phyloP scores from a whole-genome alignment of 495 filamentous ascomycete species.

The Podospora anserina region DNA sequence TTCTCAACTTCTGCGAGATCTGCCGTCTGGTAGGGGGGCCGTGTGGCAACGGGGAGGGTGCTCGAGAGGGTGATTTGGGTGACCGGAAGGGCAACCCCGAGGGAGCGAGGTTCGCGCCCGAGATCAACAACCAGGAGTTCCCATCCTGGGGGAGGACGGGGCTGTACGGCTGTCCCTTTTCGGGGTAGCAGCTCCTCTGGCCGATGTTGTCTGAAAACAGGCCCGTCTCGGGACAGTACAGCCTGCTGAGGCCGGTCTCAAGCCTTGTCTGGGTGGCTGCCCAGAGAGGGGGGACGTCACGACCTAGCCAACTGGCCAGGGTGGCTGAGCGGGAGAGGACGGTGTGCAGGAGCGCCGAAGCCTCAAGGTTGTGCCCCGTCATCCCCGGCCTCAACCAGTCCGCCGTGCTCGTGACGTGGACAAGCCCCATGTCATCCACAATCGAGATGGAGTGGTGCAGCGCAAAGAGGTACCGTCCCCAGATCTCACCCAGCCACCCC shows the following conservation, averaged over 20 bases:
- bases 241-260: constrained; percentile 25
- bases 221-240: constrained; percentile 32
- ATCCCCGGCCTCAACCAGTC: constrained; percentile 56
- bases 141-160: constrained; percentile 48
- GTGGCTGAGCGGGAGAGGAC: constrained; percentile 34
- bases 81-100: constrained; percentile 8
- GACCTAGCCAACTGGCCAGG: constrained; percentile 32
- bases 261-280: constrained; percentile 14
- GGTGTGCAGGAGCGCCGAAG: constrained; percentile 35
- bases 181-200: constrained; percentile 19
- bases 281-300: constrained; percentile 18
- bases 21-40: constrained; percentile 23
- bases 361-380: constrained; percentile 51
- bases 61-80: constrained; percentile 13
- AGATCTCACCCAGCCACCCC: constrained; percentile 47
- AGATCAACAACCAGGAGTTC: constrained; percentile 46
- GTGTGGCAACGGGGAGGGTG: not conserved
- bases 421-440: constrained; percentile 47
- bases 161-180: constrained; percentile 7
- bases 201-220: constrained; percentile 37
- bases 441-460: constrained; percentile 53
- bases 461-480: constrained; percentile 48
- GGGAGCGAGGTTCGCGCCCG: constrained; percentile 17
- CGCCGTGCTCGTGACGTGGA: constrained; percentile 51
- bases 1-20: constrained; percentile 43